Percentiles rank a stretch among this genome's conserved stretches.
These are phyloP conservation scores for Akanthomyces dipterigenus DNA, from an alignment of 2,329 filamentous ascomycete genomes.

Conservation along the genomic window DNA sequence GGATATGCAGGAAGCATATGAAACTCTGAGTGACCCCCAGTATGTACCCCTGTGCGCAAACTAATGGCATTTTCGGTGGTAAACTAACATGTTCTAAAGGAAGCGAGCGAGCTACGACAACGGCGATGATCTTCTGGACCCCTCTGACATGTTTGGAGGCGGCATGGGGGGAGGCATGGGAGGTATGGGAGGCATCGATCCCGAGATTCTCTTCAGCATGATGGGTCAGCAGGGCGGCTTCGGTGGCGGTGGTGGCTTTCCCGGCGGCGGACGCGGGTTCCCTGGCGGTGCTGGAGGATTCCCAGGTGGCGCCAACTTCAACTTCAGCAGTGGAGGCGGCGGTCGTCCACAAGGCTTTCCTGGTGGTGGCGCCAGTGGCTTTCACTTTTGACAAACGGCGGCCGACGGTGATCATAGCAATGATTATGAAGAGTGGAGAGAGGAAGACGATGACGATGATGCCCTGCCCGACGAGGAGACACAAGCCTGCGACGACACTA, in stretches of 20 bases:
- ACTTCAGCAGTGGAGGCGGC: constrained; percentile 34
- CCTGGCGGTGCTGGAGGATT: constrained; percentile 44
- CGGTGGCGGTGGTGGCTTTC: constrained; percentile 45
- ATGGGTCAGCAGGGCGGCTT: constrained; percentile 62
- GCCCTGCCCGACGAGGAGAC: constrained; percentile 26
- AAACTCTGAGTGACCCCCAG: constrained; percentile 89
- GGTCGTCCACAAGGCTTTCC: constrained; percentile 49
- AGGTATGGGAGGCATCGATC: constrained; percentile 64
- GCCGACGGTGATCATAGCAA: constrained; percentile 23
- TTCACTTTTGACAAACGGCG: constrained; percentile 46
- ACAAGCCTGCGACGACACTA: not conserved
- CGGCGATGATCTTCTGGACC: constrained; percentile 84
- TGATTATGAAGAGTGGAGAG: constrained; percentile 20
- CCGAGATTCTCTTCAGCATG: constrained; percentile 77
- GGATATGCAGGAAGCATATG: constrained; percentile 95
- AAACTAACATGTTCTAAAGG: constrained; percentile 40
- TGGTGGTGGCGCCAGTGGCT: constrained; percentile 38
- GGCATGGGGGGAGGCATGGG: constrained; percentile 61
- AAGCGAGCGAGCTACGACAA: constrained; percentile 89
- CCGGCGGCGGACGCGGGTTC: constrained; percentile 40
- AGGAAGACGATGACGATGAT: constrained; percentile 22
- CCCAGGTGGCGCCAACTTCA: constrained; percentile 40
- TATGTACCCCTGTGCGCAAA: constrained; percentile 42
- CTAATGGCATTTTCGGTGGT: constrained; percentile 2
- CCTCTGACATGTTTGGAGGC: constrained; percentile 74